Conservation (phyloP, 2,329 filamentous ascomycete genomes). For the Stachybotrys chartarum region DNA sequence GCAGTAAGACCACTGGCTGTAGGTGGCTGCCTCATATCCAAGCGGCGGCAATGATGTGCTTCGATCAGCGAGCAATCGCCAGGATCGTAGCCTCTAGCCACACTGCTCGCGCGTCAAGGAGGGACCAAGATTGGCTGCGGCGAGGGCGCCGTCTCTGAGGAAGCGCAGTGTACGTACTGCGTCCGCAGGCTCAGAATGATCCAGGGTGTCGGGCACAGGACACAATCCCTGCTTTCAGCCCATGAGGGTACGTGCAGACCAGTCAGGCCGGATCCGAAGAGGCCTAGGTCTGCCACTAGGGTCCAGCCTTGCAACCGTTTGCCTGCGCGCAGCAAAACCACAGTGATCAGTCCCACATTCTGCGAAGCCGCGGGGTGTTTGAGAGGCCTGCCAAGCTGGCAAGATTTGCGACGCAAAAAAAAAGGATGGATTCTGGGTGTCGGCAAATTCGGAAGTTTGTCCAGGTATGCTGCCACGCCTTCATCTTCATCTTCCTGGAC, state of each 20-base stretch:
- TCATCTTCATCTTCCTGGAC: no score
- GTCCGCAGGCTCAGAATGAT: neutral
- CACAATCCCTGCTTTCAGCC: neutral
- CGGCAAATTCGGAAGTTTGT: no score
- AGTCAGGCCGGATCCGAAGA: neutral
- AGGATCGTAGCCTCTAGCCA: neutral
- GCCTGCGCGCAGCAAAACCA: neutral
- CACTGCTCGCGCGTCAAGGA: neutral
- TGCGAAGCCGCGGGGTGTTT: neutral
- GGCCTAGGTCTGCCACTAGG: neutral
- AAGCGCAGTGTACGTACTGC: neutral
- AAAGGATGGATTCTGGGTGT: no score
- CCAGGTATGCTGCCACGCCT: no score
- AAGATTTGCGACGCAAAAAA: neutral
- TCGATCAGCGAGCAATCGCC: neutral
- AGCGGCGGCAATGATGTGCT: neutral
- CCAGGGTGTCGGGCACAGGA: neutral
- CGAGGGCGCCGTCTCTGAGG: neutral
- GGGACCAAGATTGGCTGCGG: neutral
- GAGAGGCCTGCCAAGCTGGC: neutral
- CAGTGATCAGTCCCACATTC: no score
- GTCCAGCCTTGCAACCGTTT: neutral
- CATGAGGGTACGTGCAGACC: neutral
- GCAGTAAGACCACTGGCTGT: neutral
- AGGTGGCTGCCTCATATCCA: neutral